A percentile compares a stretch with the other conserved stretches of the same genome.
Conservation (phyloP, 208 protist species). For the Crithidia bombi region DNA sequence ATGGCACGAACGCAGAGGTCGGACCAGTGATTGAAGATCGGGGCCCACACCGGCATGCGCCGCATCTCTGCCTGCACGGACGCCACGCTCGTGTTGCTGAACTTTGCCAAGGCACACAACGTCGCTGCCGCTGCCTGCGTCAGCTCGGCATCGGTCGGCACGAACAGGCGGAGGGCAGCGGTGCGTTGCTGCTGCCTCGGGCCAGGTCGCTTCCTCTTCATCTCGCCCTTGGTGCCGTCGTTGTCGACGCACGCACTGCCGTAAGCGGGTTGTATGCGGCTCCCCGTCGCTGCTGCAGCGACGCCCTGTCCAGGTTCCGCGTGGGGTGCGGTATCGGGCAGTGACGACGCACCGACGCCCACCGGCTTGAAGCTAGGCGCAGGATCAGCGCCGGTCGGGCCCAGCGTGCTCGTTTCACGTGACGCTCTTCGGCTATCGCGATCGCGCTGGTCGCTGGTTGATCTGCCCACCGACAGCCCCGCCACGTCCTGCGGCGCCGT, state of each 20-base stretch:
- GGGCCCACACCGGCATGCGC: slow-evolving; percentile 47
- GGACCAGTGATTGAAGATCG: slow-evolving; percentile 58
- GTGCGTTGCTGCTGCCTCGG: not conserved
- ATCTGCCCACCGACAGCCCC: too few species aligned
- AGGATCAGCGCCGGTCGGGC: too few species aligned
- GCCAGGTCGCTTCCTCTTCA: not conserved
- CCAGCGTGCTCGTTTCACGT: too few species aligned
- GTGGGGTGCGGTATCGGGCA: too few species aligned
- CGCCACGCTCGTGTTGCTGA: slow-evolving; percentile 50
- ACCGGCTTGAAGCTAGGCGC: too few species aligned
- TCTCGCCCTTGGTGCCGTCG: not conserved
- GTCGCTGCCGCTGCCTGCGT: slow-evolving; percentile 53
- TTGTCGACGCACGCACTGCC: not conserved
- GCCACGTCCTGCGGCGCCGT: not conserved
- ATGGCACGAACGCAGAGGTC: slow-evolving; percentile 59
- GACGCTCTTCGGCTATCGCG: too few species aligned
- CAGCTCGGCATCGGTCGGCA: slow-evolving; percentile 40
- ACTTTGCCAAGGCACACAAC: slow-evolving; percentile 72
- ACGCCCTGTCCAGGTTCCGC: too few species aligned
- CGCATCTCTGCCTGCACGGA: slow-evolving; percentile 73
- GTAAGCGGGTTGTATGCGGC: too few species aligned
- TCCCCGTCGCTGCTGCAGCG: not conserved
- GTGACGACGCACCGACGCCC: too few species aligned
- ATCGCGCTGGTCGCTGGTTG: too few species aligned
- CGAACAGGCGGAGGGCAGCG: slow-evolving; percentile 11